phyloP scores from a whole-genome alignment of 2,329 filamentous ascomycete species.

The Alternaria longipes region DNA sequence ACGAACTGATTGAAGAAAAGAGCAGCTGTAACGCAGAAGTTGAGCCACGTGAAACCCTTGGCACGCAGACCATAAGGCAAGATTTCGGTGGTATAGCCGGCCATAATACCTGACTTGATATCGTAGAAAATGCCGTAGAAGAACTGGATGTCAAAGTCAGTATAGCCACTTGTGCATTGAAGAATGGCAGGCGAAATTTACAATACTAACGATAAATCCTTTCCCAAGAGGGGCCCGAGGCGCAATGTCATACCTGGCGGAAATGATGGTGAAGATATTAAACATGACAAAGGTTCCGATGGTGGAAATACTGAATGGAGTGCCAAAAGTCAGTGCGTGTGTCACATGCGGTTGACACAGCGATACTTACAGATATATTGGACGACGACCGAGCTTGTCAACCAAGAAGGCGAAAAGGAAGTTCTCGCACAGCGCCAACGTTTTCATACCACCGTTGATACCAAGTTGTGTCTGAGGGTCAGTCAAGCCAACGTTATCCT shows the following conservation, averaged over 20 bases:
- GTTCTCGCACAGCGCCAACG: conserved; percentile 51
- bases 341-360: background rate
- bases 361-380: conserved; percentile 50
- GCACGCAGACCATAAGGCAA: conserved; percentile 42
- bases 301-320: conserved; percentile 38
- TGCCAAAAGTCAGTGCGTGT: background rate
- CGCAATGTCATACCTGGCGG: conserved; percentile 31
- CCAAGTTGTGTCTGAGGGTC: conserved; percentile 45
- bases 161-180: too few species aligned
- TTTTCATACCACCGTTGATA: conserved; percentile 53
- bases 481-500: conserved; percentile 50
- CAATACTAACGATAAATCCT: conserved; percentile 18
- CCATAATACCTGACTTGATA: conserved; percentile 8
- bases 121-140: conserved; percentile 24
- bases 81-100: conserved; percentile 43
- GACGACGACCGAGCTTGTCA: conserved; percentile 54
- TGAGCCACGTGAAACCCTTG: conserved; percentile 18
- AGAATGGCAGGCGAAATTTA: background rate
- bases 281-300: background rate
- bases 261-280: conserved; percentile 49
- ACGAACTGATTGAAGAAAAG: conserved; percentile 26
- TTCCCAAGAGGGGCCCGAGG: conserved; percentile 9
- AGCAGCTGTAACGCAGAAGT: conserved; percentile 19
- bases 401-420: conserved; percentile 45
- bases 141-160: conserved; percentile 9